Percentiles rank a stretch among this genome's conserved stretches.
Evolutionary conservation across 78 protist species (phyloP).

Genomic region (Speleostelium caveatum): DNA sequence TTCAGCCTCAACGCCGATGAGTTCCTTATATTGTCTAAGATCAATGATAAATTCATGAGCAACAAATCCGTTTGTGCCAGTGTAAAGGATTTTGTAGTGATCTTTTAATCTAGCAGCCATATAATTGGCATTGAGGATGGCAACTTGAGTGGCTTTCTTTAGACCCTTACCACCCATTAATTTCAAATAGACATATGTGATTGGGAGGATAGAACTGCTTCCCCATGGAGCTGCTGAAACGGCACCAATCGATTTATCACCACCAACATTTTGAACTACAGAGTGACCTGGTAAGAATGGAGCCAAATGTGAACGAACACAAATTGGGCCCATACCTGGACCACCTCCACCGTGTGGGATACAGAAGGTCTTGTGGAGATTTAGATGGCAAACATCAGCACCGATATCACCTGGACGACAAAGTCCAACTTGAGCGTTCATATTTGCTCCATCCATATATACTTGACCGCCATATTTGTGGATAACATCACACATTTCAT

Average conservation of each 20-base stretch:
- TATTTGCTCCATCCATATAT: constrained; percentile 99
- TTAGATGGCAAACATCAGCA: constrained; percentile 98
- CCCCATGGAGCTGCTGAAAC: constrained; percentile 96
- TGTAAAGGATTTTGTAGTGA: constrained; percentile 91
- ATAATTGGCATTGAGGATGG: constrained; percentile 98
- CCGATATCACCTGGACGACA: constrained; percentile 96
- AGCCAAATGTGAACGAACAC: constrained; percentile 89
- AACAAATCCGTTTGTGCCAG: constrained; percentile 80
- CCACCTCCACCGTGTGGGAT: constrained; percentile 99
- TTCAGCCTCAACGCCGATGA: constrained; percentile 91
- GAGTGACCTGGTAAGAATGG: constrained; percentile 92
- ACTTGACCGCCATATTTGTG: constrained; percentile 97
- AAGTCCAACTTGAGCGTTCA: constrained; percentile 98
- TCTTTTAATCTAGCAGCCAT: constrained; percentile 92
- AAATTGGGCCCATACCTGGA: constrained; percentile 99
- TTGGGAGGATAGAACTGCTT: constrained; percentile 93
- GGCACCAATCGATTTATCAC: constrained; percentile 84
- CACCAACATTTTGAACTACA: constrained; percentile 65
- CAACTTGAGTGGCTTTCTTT: constrained; percentile 88
- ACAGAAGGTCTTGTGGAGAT: constrained; percentile 99
- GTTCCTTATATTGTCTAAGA: constrained; percentile 85
- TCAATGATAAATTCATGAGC: constrained; percentile 99
- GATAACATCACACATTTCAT: constrained; percentile 86
- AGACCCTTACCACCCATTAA: constrained; percentile 95
- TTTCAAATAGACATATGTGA: constrained; percentile 93